Evolutionary conservation across 2,329 filamentous ascomycete genomes (phyloP).

Genomic region (Clonostachys byssicola): DNA sequence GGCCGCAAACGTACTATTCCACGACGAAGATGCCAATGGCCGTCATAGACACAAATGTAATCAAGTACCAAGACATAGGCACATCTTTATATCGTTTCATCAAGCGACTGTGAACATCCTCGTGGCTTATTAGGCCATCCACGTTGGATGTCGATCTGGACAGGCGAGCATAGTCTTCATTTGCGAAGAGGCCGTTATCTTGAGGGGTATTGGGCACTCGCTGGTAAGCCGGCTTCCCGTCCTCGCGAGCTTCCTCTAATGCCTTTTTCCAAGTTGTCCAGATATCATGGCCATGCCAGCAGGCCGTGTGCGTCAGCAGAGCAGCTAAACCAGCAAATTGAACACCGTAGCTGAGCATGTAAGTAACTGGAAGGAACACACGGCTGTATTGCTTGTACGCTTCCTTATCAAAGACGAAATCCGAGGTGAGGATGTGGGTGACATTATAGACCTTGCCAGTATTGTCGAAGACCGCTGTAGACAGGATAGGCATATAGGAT

Average conservation of each 20-base stretch:
- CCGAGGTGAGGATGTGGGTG: constrained; percentile 69
- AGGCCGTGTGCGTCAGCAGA: constrained; percentile 73
- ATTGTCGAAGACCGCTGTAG: constrained; percentile 82
- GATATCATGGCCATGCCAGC: constrained; percentile 84
- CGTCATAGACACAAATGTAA: constrained; percentile 72
- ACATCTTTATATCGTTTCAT: constrained; percentile 83
- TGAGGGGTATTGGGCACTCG: constrained; percentile 29
- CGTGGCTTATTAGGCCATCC: constrained; percentile 59
- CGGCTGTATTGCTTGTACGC: constrained; percentile 80
- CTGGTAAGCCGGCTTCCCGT: constrained; percentile 46
- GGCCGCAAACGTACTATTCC: constrained; percentile 60
- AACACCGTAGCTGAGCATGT: constrained; percentile 80
- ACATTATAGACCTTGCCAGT: constrained; percentile 77
- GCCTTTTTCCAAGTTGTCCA: constrained; percentile 71
- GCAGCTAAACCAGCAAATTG: constrained; percentile 82
- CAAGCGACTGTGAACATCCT: constrained; percentile 80
- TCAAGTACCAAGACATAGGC: constrained; percentile 75
- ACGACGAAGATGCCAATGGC: constrained; percentile 79
- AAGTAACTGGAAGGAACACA: constrained; percentile 82
- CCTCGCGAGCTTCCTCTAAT: constrained; percentile 55
- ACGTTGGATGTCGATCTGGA: constrained; percentile 31
- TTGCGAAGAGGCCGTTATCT: neutral
- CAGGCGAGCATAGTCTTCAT: constrained; percentile 10
- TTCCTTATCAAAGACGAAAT: constrained; percentile 73
- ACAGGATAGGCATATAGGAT: constrained; percentile 83